Percentiles rank a stretch among this genome's conserved stretches.
phyloP scores from a whole-genome alignment of 2,329 filamentous ascomycete species.

The Colletotrichum filicis region DNA sequence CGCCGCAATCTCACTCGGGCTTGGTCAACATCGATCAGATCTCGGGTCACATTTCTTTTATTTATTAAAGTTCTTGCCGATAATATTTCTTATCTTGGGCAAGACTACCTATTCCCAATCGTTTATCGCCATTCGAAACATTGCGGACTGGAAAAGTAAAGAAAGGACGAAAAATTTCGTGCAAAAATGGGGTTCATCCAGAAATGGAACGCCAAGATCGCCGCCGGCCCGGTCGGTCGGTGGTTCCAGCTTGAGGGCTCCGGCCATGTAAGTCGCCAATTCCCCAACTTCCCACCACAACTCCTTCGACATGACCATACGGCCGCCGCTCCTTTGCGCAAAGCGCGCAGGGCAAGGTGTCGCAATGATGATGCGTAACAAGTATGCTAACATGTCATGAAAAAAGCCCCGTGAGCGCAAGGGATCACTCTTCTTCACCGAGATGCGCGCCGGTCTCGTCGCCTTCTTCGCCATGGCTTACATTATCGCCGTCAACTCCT shows the following conservation, averaged over 20 bases:
- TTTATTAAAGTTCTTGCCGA: background rate
- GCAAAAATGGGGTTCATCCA: constrained; percentile 60
- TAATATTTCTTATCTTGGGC: background rate
- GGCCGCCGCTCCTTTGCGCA: background rate
- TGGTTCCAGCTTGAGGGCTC: constrained; percentile 86
- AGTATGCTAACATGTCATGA: constrained; percentile 10
- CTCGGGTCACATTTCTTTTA: background rate
- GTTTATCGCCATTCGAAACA: background rate
- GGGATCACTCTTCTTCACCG: constrained; percentile 82
- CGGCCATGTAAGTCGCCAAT: constrained; percentile 75
- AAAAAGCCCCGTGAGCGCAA: constrained; percentile 74
- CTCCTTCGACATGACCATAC: background rate
- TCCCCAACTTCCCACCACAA: background rate
- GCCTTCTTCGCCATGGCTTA: constrained; percentile 77
- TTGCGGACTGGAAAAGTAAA: background rate
- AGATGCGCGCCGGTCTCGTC: constrained; percentile 84
- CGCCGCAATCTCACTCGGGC: background rate
- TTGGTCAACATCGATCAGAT: background rate
- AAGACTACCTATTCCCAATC: background rate
- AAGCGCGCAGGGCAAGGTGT: background rate
- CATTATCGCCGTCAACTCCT: constrained; percentile 65
- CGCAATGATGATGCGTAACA: background rate
- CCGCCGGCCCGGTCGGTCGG: constrained; percentile 72
- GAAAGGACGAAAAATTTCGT: constrained; percentile 20
- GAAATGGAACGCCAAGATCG: constrained; percentile 66